Evolutionary conservation across 2,329 filamentous ascomycete species (phyloP).

Genomic region (Phoma sp.): DNA sequence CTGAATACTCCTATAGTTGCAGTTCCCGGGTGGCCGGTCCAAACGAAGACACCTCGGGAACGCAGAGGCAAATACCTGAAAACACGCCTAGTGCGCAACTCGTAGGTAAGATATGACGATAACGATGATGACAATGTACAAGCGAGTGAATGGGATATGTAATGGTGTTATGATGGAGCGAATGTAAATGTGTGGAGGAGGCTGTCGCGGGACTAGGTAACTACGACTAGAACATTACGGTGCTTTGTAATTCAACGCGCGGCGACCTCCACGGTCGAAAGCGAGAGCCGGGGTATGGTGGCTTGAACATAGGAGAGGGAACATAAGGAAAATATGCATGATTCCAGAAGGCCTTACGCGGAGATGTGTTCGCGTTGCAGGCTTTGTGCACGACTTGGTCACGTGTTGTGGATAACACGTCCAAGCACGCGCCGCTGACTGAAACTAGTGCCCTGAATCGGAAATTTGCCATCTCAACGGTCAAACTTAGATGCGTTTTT

Average conservation of each 20-base stretch:
- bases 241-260: slow-evolving; percentile 32
- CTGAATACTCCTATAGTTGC: no score
- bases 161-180: slow-evolving; percentile 4
- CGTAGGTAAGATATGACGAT: background rate
- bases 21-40: background rate
- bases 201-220: slow-evolving; percentile 25
- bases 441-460: background rate
- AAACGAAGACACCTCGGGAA: background rate
- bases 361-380: background rate
- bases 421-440: background rate
- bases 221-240: slow-evolving; percentile 42
- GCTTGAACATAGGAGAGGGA: slow-evolving; percentile 10
- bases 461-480: slow-evolving; percentile 15
- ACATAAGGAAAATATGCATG: slow-evolving; percentile 1
- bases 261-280: slow-evolving; percentile 26
- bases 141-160: slow-evolving; percentile 3
- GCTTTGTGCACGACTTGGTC: background rate
- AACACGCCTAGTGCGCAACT: background rate
- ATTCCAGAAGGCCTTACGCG: background rate
- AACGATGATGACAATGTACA: slow-evolving; percentile 1
- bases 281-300: slow-evolving; percentile 3
- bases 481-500: slow-evolving; percentile 5
- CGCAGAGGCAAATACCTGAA: no score
- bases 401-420: background rate
- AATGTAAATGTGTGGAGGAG: slow-evolving; percentile 24